These are phyloP conservation scores for Zoysia matrella DNA, from an alignment of 202 grass and related monocot genomes.

Conservation along the genomic window DNA sequence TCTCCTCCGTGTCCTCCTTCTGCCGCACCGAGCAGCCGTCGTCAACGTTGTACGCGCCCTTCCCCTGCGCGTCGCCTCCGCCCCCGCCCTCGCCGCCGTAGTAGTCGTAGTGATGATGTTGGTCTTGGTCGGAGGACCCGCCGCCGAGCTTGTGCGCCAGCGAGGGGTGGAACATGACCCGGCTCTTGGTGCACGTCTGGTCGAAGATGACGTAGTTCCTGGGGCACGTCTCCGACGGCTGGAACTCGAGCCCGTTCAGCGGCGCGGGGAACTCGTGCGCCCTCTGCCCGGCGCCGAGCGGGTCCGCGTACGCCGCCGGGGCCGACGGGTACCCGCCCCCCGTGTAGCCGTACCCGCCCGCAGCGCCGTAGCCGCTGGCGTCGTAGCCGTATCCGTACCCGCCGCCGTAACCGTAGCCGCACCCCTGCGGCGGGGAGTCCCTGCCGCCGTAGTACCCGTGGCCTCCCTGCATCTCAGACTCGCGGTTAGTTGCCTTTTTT, in stretches of 20 bases:
- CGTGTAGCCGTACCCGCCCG: constrained; percentile 43
- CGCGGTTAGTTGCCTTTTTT: no score
- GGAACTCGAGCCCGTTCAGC: constrained; percentile 75
- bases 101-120: neutral
- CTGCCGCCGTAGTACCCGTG: constrained; percentile 53
- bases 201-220: constrained; percentile 29
- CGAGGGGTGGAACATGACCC: constrained; percentile 92
- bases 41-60: no score
- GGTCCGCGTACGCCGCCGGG: constrained; percentile 50
- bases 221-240: constrained; percentile 79
- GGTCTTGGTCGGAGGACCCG: constrained; percentile 12
- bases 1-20: constrained; percentile 80
- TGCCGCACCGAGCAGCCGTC: constrained; percentile 41
- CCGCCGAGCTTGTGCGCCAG: constrained; percentile 72
- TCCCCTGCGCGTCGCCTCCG: no score
- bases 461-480: constrained; percentile 59
- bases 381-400: constrained; percentile 8
- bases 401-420: constrained; percentile 20
- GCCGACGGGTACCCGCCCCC: neutral
- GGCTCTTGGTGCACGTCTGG: constrained; percentile 73
- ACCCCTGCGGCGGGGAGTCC: constrained; percentile 40
- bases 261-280: constrained; percentile 65
- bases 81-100: constrained; percentile 4
- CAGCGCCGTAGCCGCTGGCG: constrained; percentile 7
- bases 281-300: constrained; percentile 48